Conservation (phyloP, 805 yeast genomes). For the Lachancea kluyveri region DNA sequence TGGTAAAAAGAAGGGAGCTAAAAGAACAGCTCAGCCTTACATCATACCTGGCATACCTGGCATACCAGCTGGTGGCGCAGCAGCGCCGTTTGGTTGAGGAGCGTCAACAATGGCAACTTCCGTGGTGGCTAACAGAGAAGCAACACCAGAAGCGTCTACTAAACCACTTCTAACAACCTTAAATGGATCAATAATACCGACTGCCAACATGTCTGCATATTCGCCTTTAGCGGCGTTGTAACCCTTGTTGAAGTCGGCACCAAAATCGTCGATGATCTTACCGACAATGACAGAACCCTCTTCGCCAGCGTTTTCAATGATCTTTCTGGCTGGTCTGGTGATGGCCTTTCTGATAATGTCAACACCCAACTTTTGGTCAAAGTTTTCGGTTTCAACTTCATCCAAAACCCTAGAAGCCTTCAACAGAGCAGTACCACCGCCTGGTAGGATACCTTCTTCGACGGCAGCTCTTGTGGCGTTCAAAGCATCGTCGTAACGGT, state of each 20-base stretch:
- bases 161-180: slow-evolving; percentile 95
- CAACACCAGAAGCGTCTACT: slow-evolving; percentile 96
- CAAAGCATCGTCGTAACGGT: slow-evolving; percentile 96
- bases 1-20: too few species aligned
- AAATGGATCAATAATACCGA: slow-evolving; percentile 98
- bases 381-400: slow-evolving; percentile 69
- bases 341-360: slow-evolving; percentile 89
- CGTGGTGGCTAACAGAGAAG: slow-evolving; percentile 93
- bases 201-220: slow-evolving; percentile 90
- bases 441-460: slow-evolving; percentile 97
- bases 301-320: slow-evolving; percentile 94
- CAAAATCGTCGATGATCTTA: slow-evolving; percentile 51
- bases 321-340: slow-evolving; percentile 91
- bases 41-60: slow-evolving; percentile 64
- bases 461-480: slow-evolving; percentile 99
- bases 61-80: slow-evolving; percentile 44
- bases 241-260: slow-evolving; percentile 78
- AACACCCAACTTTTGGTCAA: slow-evolving; percentile 95
- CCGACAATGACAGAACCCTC: slow-evolving; percentile 97
- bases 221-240: slow-evolving; percentile 90
- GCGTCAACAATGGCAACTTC: slow-evolving; percentile 98
- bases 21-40: too few species aligned
- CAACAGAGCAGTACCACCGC: slow-evolving; percentile 97
- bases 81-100: slow-evolving; percentile 62
- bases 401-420: slow-evolving; percentile 82